These are phyloP conservation scores for Escallonia herrerae DNA, from an alignment of 129 eudicot species.

Conservation along the genomic window DNA sequence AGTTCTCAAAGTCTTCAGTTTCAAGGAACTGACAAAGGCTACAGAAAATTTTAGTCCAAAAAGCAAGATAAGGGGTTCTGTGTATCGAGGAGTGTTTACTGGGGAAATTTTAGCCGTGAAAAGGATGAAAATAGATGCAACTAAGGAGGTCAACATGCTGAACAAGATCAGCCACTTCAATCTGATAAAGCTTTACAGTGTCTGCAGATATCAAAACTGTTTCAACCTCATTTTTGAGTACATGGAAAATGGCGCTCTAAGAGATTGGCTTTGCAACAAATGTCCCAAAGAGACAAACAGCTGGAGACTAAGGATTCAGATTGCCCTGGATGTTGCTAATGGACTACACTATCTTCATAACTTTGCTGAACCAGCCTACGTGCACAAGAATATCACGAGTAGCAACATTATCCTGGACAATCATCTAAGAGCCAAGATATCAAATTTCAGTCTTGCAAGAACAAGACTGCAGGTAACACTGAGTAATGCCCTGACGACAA, in stretches of 20 bases:
- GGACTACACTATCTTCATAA: constrained; percentile 65
- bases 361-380: constrained; percentile 48
- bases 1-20: constrained; percentile 33
- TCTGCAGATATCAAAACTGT: constrained; percentile 33
- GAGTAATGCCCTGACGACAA: constrained; percentile 8
- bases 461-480: constrained; percentile 2
- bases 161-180: constrained; percentile 63
- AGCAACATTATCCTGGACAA: constrained; percentile 51
- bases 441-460: constrained; percentile 52
- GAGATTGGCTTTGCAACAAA: constrained; percentile 35
- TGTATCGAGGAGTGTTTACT: constrained; percentile 42
- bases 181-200: constrained; percentile 41
- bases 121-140: constrained; percentile 30
- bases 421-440: constrained; percentile 59
- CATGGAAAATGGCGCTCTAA: constrained; percentile 48
- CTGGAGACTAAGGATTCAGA: constrained; percentile 34
- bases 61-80: constrained; percentile 35
- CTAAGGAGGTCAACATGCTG: constrained; percentile 48
- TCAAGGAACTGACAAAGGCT: constrained; percentile 43
- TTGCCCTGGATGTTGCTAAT: constrained; percentile 56
- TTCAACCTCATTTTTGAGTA: constrained; percentile 60
- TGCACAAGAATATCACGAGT: constrained; percentile 57
- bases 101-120: constrained; percentile 41
- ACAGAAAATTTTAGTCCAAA: constrained; percentile 42
- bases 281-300: constrained; percentile 18